Percentiles rank a stretch among this genome's conserved stretches.
phyloP scores from a whole-genome alignment of 176 grass and related monocot species.

The Panicum miliaceum region DNA sequence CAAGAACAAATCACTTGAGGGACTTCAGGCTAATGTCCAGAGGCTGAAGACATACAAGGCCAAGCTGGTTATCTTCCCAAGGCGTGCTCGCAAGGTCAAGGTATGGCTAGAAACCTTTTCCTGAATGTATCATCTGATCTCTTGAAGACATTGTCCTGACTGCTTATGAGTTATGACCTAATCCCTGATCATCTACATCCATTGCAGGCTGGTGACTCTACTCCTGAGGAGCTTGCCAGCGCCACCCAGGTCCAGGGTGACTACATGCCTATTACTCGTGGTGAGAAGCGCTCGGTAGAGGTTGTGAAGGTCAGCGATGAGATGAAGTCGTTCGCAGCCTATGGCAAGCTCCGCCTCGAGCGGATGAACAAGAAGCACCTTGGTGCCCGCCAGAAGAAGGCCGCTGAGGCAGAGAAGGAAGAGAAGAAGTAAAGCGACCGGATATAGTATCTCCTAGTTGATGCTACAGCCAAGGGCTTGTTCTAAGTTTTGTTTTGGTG shows the following conservation, averaged over 20 bases:
- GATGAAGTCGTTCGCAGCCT: conserved; percentile 82
- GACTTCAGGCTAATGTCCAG: conserved; percentile 76
- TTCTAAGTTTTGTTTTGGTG: conserved; percentile 51
- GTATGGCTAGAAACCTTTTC: conserved; percentile 25
- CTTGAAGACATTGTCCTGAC: background rate
- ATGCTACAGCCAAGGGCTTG: conserved; percentile 18
- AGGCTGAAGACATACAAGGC: conserved; percentile 94
- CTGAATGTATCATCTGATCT: background rate
- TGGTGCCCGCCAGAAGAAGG: conserved; percentile 81
- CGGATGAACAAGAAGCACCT: conserved; percentile 84
- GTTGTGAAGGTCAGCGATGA: conserved; percentile 77
- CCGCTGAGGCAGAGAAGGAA: conserved; percentile 84
- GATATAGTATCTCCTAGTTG: conserved; percentile 28
- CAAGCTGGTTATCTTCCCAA: conserved; percentile 97
- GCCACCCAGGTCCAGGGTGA: conserved; percentile 86
- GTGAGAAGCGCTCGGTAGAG: conserved; percentile 76
- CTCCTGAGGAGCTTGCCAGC: conserved; percentile 77
- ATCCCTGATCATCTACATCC: background rate
- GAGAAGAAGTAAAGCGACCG: conserved; percentile 80
- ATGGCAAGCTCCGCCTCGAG: conserved; percentile 83
- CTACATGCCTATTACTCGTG: conserved; percentile 79
- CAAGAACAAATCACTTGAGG: conserved; percentile 86
- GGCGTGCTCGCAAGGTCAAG: conserved; percentile 74
- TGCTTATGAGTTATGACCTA: background rate
- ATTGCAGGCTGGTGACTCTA: conserved; percentile 85